Evolutionary conservation across 331 rosid species (phyloP), one percentile per base, ranked within the genome.

Genomic region (Quercus lobata): DNA sequence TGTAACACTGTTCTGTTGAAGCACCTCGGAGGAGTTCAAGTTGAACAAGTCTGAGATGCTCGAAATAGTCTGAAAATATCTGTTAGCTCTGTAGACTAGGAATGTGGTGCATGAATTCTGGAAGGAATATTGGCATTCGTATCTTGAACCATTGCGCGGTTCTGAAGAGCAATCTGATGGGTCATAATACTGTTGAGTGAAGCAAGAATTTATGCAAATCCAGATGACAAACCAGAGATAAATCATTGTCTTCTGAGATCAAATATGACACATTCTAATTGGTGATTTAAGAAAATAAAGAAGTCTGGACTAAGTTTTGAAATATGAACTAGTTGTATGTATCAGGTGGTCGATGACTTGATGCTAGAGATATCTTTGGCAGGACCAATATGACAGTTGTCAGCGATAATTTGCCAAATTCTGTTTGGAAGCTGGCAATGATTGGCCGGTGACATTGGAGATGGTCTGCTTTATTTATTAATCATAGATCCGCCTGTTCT

Each of bases 81-180:
- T 69, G 29, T 83, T 90, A 1, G 92, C 88, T 83, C 90, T 83
- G 82, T 86, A 92, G 35, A 90, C 90, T 60, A 90, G 14, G 84
- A 75, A 92, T 7, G 97, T 84, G 41, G 12, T 18, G 87, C 97
- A 88, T 76, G 94, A 78, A 22, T 85, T 77, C 6, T 79, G 81
- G 60, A 25, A 69, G 60, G 74, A 79, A 29, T 84, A 5, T 32
- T 32, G 84, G 84, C 94, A 92, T 18, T 74, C 83, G 84, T 88
- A 90, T 60, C 86, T 88, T 62, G 92, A 85, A 52, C 89, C 92
- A 27, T 52, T 1, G 16, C 4, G 76, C 70, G 57, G 57, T 52
- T 76, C 73, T 21, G 83, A 74, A 55, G 44, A 41, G 58, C 94
- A 92, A 30, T 32, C 78, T 15, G 58, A 29, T 5, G 17, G 17